A percentile compares a stretch with the other conserved stretches of the same genome.
These are phyloP conservation scores for Aspergillus hancockii DNA, from an alignment of 495 filamentous ascomycete species.

Conservation along the genomic window DNA sequence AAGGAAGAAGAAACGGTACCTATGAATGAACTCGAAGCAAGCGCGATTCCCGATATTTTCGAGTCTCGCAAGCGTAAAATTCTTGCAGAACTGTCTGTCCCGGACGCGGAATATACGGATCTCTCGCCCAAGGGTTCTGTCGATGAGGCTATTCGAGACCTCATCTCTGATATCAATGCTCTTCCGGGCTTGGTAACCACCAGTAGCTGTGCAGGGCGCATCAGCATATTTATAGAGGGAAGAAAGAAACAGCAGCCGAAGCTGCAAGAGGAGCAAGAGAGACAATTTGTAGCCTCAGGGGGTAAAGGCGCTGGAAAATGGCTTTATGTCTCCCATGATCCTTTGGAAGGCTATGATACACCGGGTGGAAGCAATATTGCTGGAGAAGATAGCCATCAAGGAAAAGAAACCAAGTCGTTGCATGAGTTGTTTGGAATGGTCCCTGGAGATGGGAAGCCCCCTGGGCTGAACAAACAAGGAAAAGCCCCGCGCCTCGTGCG, in stretches of 20 bases:
- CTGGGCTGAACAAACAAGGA: constrained; percentile 19
- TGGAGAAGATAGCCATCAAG: constrained; percentile 1
- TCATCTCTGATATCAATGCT: constrained; percentile 75
- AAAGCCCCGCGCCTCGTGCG: constrained; percentile 63
- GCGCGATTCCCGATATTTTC: constrained; percentile 48
- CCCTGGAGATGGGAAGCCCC: constrained; percentile 33
- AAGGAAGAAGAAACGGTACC: constrained; percentile 9
- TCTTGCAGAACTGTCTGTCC: constrained; percentile 60
- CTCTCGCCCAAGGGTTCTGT: constrained; percentile 83
- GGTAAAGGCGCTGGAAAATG: constrained; percentile 85
- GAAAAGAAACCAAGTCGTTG: constrained; percentile 18
- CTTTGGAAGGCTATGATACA: constrained; percentile 43
- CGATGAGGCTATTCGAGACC: constrained; percentile 70
- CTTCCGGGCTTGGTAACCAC: constrained; percentile 79
- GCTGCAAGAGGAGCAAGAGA: constrained; percentile 17
- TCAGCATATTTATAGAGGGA: constrained; percentile 85
- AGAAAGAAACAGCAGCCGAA: constrained; percentile 41
- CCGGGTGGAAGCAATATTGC: background rate
- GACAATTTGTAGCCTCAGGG: constrained; percentile 55
- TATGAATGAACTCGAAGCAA: constrained; percentile 14
- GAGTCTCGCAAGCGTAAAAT: constrained; percentile 63
- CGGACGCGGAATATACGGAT: constrained; percentile 69
- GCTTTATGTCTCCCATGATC: constrained; percentile 85
- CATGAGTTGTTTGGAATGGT: constrained; percentile 37
- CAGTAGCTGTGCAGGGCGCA: constrained; percentile 84